A percentile compares a stretch with the other conserved stretches of the same genome.
These are phyloP conservation scores for Trypanosomatidae sp. DNA, from an alignment of 208 protist species.

Conservation along the genomic window DNA sequence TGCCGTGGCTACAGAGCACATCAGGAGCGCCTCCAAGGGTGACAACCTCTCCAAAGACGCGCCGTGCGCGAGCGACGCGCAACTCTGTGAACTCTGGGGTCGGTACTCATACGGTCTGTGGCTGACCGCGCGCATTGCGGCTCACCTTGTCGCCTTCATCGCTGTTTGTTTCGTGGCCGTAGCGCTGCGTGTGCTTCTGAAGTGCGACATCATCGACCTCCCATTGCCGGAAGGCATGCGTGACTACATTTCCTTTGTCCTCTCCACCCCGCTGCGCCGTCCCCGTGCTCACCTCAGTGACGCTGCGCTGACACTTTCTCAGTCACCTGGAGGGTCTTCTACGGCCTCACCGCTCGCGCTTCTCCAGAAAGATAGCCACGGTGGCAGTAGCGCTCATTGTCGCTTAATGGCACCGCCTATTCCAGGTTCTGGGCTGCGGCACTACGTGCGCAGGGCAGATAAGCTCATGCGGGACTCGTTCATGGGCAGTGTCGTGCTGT, in stretches of 20 bases:
- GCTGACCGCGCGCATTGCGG: slow-evolving; percentile 33
- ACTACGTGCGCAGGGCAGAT: slow-evolving; percentile 33
- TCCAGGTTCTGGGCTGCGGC: slow-evolving; percentile 29
- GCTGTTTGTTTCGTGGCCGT: slow-evolving; percentile 34
- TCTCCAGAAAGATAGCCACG: not conserved
- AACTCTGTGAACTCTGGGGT: not conserved
- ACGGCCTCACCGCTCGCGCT: not conserved
- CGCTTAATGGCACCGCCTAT: not conserved
- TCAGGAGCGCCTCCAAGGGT: not conserved
- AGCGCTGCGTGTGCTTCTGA: slow-evolving; percentile 44
- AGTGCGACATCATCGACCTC: slow-evolving; percentile 42
- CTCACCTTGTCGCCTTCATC: slow-evolving; percentile 48
- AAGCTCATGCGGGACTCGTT: slow-evolving; percentile 31
- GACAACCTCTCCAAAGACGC: slow-evolving; percentile 13
- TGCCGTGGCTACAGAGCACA: not conserved
- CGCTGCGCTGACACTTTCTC: not conserved
- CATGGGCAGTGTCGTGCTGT: slow-evolving; percentile 20
- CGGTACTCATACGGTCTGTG: slow-evolving; percentile 34
- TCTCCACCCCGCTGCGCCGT: slow-evolving; percentile 30
- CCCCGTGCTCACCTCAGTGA: slow-evolving; percentile 4
- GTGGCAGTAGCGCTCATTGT: not conserved
- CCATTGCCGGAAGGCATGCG: slow-evolving; percentile 43
- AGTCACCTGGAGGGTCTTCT: not conserved
- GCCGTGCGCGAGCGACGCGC: not conserved
- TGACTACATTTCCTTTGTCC: slow-evolving; percentile 34